Conservation (phyloP, 148 eudicot genomes). For the Rhododendron kiyosumense region DNA sequence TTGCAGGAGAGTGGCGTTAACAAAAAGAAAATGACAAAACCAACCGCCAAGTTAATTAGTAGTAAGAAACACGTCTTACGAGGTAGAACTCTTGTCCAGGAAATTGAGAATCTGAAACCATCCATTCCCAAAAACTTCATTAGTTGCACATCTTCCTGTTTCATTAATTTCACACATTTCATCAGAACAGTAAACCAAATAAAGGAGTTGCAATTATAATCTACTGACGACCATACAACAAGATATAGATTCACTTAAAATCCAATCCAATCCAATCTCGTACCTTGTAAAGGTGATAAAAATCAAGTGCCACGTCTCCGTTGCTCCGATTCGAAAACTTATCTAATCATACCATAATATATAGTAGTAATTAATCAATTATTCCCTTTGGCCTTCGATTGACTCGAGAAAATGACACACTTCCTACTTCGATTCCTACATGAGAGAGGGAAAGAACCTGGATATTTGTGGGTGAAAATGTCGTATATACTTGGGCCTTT, state of each 20-base stretch:
- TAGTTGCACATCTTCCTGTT: conserved; percentile 22
- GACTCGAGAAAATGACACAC: no score
- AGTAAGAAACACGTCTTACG: neutral
- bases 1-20: no score
- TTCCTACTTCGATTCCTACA: no score
- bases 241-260: neutral
- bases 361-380: neutral
- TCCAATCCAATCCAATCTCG: neutral
- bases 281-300: conserved; percentile 28
- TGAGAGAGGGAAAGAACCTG: neutral
- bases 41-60: no score
- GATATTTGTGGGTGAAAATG: neutral
- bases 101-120: conserved; percentile 28
- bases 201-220: neutral
- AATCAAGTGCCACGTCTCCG: conserved; percentile 19
- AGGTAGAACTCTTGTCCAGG: conserved; percentile 28
- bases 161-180: neutral
- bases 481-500: neutral
- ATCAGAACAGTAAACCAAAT: neutral
- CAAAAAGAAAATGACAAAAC: no score
- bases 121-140: conserved; percentile 21
- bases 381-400: no score
- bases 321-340: conserved; percentile 8
- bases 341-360: neutral
- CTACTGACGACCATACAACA: neutral